Base-by-base conservation (phyloP, 2,329 filamentous ascomycete genomes). In the Sporothrix curviconia region DNA sequence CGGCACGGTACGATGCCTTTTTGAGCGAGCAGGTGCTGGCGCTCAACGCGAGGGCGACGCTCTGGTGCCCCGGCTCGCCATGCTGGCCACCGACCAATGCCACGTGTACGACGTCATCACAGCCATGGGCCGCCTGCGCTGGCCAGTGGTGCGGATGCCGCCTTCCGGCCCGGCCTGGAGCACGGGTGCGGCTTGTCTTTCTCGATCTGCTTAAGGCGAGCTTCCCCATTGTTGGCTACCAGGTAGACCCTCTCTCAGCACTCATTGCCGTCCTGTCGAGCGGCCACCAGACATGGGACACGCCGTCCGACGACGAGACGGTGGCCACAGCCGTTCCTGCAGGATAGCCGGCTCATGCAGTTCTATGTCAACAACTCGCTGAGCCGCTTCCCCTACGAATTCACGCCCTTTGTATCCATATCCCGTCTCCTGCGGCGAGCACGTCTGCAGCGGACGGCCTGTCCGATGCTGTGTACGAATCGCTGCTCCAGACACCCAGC, bases 371-470 rank as follows among this genome's bases (percentile, higher is more conserved):
- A 81, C 51, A 81, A 88, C 67, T 84, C 92, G 7, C 79, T 86
- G 43, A 80, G 82, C 60, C 85, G 92, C 56, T 96, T 91, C 67
- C 92, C 92, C 0, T 92, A 89, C 69, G 92, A 96, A 71, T 85
- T 89, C 47, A 71, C 85, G 3, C 90, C 92, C 0, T 90, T 96
- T 65, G 72, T 95, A 60, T 83, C 81, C 55, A 74, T 95, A 39
- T 87, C 55, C 19, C 84, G 84, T 56, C 82, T 80, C 39, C 72
- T 15, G 80, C 79, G 73, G 83, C 61, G 61, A 79, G 66, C 70
- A 76, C 64, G 63, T 66, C 70, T 5, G 66, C 69, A 17, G 66
- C 69, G 15, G 70, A 70, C 19, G 70, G 70, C 7, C 65, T 65
- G 22, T 67, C 71, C 8, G 73, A 75, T 44, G 65, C 78, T 42